Base-by-base conservation (phyloP, 2,329 filamentous ascomycete species). In the Fusarium praegraminearum region DNA sequence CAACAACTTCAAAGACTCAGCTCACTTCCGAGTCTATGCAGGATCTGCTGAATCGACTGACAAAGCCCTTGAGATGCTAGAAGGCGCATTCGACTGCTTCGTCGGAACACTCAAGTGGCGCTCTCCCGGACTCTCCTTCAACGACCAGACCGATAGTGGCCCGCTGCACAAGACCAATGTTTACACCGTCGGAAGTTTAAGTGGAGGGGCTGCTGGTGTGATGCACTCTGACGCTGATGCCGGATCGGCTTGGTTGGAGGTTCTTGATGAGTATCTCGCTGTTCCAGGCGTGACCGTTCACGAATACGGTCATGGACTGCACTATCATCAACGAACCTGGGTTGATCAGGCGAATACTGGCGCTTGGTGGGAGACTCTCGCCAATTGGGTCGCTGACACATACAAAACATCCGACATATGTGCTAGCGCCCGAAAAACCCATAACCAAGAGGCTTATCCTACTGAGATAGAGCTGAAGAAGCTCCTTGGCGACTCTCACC, bases 321-420 rank as follows among this genome's bases (percentile, higher is more conserved):
- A 83, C 20, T 85, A 84, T 58, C 78, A 80, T 18, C 81, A 81
- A 61, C 73, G 76, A 7, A 78, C 77, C 11, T 83, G 82, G 82
- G 78, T 85, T 5, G 75, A 83, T 54, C 83, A 85, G 61, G 73
- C 67, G 2, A 76, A 78, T 3, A 85, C 83, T 1, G 83, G 83
- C 0, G 82, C 83, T 5, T 86, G 84, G 84, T 85, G 83, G 83
- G 84, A 86, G 74, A 81, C 83, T 4, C 64, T 85, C 0, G 84
- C 84, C 38, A 83, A 86, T 63, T 86, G 80, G 75, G 78, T 85
- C 7, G 82, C 83, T 6, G 84, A 86, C 59, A 83, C 80, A 0
- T 85, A 83, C 73, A 77, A 81, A 57, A 84, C 83, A 1, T 83
- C 81, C 0, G 73, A 80, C 1, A 74, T 82, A 4, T 86, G 84